Percentiles rank a stretch among this genome's conserved stretches.
Conservation (phyloP, 495 filamentous ascomycete genomes). For the Coniosporium apollinis region DNA sequence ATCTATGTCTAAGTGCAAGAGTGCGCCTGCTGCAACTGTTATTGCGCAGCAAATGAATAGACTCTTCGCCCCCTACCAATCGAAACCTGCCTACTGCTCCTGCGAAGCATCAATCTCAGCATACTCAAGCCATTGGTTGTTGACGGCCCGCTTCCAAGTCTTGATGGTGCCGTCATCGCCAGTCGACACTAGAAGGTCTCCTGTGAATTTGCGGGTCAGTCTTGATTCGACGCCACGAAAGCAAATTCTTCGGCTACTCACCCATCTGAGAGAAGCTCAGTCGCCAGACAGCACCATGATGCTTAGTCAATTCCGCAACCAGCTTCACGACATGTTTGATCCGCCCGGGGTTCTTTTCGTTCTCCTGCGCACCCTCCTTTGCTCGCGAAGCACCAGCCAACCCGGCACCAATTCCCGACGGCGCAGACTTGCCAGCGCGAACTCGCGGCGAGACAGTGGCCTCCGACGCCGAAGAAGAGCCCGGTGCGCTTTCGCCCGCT, state of each 20-base stretch:
- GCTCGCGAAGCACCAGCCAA: conserved; percentile 29
- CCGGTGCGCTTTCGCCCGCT: conserved; percentile 4
- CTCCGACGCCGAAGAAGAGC: conserved; percentile 12
- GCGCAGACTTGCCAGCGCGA: conserved; percentile 17
- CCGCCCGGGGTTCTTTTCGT: conserved; percentile 12
- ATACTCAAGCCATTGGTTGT: conserved; percentile 11
- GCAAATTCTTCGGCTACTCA: no score
- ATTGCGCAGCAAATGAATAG: no score
- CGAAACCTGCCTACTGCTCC: no score
- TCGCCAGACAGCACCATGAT: conserved; percentile 26
- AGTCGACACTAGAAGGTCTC: conserved; percentile 21
- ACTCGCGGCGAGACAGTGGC: background rate
- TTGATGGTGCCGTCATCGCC: conserved; percentile 22
- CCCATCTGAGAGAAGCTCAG: conserved; percentile 22
- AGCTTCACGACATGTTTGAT: conserved; percentile 22
- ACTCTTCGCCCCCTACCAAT: no score
- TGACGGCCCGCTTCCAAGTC: conserved; percentile 20
- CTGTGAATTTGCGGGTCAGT: no score
- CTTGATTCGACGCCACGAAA: no score
- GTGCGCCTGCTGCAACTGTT: no score
- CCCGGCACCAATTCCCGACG: conserved; percentile 44
- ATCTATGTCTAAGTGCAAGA: no score
- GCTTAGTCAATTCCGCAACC: conserved; percentile 19
- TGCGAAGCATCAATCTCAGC: conserved; percentile 11
- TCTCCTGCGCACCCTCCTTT: conserved; percentile 8